Evolutionary conservation across 352 stramenopile genomes (phyloP), one percentile per base, ranked within the genome.

Genomic region (Pythium inflatum): DNA sequence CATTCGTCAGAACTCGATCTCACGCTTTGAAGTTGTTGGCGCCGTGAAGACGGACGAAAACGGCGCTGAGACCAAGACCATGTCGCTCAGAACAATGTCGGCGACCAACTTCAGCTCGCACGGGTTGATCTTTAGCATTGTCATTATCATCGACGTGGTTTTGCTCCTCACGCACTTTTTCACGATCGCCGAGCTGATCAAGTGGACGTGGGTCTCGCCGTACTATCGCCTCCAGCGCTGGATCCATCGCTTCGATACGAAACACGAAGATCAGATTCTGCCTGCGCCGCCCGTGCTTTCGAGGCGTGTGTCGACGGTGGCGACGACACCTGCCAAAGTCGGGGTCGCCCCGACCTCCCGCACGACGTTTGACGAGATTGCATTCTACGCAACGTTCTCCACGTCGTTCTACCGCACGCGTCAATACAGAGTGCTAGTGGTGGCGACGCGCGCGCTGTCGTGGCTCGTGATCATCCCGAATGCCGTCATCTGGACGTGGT

Each of bases 391-490:
- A 25, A 31, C 33, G 38, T 73, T 76, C 31, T 61, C 73, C 2
- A 78, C 69, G n/a, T 83, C 79, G 7, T 62, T 91, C 6, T 74
- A 79, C 36, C 81, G 81, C 56, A 89, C 75, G 46, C 74, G 76
- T 4, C 66, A 79, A 2, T 72, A 80, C 16, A 56, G 80, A 4
- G 62, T 83, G 12, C 6, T 76, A 28, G 34, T 74, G 13, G 75
- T 70, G 6, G 33, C 50, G 30, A 55, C 62, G 22, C 73, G 77
- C 30, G 31, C 84, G 38, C 46, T 91, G 33, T 88, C 79, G 30
- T 91, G 83, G 83, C 57, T 88, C 18, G 66, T 91, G 55, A 66
- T 89, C 24, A 63, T 89, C 12, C 81, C 80, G 5, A 86, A 81
- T 58, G 70, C 80, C 31, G 71, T 81, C 43, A 78, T 87, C 33